A percentile compares a stretch with the other conserved stretches of the same genome.
Conservation (phyloP, 2,329 filamentous ascomycete genomes). For the Tolypocladium tundrense region DNA sequence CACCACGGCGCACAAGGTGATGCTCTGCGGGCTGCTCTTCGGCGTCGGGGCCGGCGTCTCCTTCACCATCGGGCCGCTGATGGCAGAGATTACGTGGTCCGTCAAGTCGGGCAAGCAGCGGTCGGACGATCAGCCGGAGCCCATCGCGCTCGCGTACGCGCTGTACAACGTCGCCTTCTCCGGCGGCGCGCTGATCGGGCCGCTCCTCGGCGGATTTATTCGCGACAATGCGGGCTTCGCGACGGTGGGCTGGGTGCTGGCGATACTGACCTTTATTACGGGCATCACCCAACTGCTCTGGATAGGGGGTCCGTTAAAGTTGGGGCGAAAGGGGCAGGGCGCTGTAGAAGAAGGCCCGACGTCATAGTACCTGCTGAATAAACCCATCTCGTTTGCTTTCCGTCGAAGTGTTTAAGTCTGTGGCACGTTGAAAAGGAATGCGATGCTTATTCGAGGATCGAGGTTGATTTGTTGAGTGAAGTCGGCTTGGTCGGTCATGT, state of each 20-base stretch:
- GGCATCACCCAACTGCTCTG: slow-evolving; percentile 16
- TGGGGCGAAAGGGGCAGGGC: not conserved
- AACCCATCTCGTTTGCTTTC: not conserved
- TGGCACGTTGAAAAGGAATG: not conserved
- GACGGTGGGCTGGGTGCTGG: slow-evolving; percentile 22
- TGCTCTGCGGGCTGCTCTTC: slow-evolving; percentile 20
- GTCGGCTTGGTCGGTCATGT: not conserved
- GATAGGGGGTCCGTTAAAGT: slow-evolving; percentile 14
- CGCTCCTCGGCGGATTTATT: slow-evolving; percentile 23
- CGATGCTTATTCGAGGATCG: not conserved
- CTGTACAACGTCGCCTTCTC: slow-evolving; percentile 25
- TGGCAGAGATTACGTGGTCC: slow-evolving; percentile 25
- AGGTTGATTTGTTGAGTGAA: not conserved
- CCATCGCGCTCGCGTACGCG: slow-evolving; percentile 24
- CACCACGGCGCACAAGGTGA: slow-evolving; percentile 16
- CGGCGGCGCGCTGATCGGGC: slow-evolving; percentile 19
- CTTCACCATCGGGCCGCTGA: slow-evolving; percentile 22
- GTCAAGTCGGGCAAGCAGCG: slow-evolving; percentile 11
- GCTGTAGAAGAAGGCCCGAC: not conserved
- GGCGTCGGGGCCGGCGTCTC: slow-evolving; percentile 19
- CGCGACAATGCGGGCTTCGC: slow-evolving; percentile 20
- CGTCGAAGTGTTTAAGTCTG: not conserved
- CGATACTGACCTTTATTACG: slow-evolving; percentile 16
- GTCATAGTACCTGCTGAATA: not conserved
- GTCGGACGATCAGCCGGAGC: slow-evolving; percentile 7